Base-by-base conservation (phyloP, 2,329 filamentous ascomycete genomes). In the Ceratocystis ficicola region DNA sequence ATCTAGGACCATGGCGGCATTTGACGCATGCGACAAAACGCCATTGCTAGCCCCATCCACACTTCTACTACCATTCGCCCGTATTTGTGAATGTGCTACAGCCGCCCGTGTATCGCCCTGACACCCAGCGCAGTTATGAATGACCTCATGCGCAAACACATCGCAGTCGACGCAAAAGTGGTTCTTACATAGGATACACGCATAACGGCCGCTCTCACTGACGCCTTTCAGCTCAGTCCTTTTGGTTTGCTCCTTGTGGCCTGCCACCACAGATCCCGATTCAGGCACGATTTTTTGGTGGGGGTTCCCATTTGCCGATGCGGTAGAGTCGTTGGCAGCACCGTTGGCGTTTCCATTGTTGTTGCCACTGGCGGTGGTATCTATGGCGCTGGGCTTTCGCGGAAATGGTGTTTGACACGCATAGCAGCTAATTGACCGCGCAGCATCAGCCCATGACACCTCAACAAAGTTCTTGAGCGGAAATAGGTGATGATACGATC, bases 151-250 rank as follows among this genome's bases (percentile, higher is more conserved):
- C 28, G 90, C 88, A 76, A 94, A 96, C 28, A 96, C 85, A 74
- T 99, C 94, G 74, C 94, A 99, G 74, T 99, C 94, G 70, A 99
- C 95, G 78, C 94, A 99, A 74, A 97, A 99, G 76, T 97, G 93
- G 68, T 89, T 86, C 2, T 82, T 77, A 75, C 94, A 99, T n/a
- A 87, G 86, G 70, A 87, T 83, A 74, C 94, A 99, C 67, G 89
- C 89, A 73, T 99, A 99, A 63, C 94, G 80, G 61, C 88, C 86
- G 72, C 88, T 94, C 77, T 95, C 90, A 73, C 89, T 93, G 55
- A 92, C 86, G 1, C 87, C 86, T 72, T 85, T 87, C 20, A 74
- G 69, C 66, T 74, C 70, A 5, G 71, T 61, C 17, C 65, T 65
- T 10, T 66, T 66, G 15, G 22, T 44, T 17, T 36, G 50, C 17